phyloP scores from a whole-genome alignment of 116 monocot genomes.

The Dioscorea cayenensis region DNA sequence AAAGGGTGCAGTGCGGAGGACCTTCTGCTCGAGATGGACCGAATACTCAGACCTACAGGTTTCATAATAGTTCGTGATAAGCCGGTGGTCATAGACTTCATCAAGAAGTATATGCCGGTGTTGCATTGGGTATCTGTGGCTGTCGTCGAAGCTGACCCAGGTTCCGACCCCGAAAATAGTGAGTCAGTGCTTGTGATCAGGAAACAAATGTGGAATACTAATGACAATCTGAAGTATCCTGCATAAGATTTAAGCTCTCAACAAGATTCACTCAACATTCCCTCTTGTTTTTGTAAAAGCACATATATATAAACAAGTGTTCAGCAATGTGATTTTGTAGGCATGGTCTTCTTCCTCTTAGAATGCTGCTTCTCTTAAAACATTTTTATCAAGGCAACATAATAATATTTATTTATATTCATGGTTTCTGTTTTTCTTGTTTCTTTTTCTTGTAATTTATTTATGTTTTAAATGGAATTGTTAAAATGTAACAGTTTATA shows the following conservation, averaged over 20 bases:
- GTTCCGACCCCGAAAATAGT: constrained; percentile 29
- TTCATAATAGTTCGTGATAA: constrained; percentile 58
- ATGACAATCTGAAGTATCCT: constrained; percentile 26
- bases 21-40: constrained; percentile 73
- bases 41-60: constrained; percentile 65
- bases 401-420: too few relatives aligned
- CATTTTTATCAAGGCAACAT: too few relatives aligned
- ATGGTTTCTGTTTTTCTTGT: too few relatives aligned
- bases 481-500: too few relatives aligned
- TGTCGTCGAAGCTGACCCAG: constrained; percentile 28
- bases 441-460: too few relatives aligned
- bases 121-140: constrained; percentile 52
- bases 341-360: background rate
- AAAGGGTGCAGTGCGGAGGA: constrained; percentile 73
- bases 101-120: constrained; percentile 47
- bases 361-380: too few relatives aligned
- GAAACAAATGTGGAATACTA: constrained; percentile 41
- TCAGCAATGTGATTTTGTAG: background rate
- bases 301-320: background rate
- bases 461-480: too few relatives aligned
- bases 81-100: constrained; percentile 40
- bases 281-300: background rate
- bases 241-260: constrained; percentile 6
- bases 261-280: background rate
- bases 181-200: constrained; percentile 55